Percentiles rank a stretch among this genome's conserved stretches.
phyloP scores from a whole-genome alignment of 1,284 basidiomycete species.

The Tetrapyrgos nigripes region DNA sequence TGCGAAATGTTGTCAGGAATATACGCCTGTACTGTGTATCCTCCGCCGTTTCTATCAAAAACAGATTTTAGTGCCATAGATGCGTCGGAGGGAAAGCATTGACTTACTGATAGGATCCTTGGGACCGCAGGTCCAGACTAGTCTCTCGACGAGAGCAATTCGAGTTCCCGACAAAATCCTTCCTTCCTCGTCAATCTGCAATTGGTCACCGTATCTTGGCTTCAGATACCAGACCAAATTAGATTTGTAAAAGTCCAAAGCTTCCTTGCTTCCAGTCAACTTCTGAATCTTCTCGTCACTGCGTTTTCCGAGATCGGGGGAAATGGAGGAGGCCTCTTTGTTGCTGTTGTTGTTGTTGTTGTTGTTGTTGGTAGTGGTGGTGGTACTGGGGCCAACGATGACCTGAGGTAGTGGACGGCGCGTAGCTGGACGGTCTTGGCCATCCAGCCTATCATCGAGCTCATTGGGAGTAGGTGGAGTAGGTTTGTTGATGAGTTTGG shows the following conservation, averaged over 20 bases:
- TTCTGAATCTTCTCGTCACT: slow-evolving; percentile 45
- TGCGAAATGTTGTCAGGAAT: slow-evolving; percentile 82
- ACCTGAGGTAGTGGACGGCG: slow-evolving; percentile 11
- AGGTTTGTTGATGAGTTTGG: slow-evolving; percentile 34
- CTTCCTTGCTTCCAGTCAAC: slow-evolving; percentile 53
- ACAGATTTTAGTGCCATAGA: not conserved
- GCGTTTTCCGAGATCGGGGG: slow-evolving; percentile 27
- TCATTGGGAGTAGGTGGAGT: slow-evolving; percentile 33
- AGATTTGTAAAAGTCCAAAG: slow-evolving; percentile 44
- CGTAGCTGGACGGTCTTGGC: slow-evolving; percentile 3
- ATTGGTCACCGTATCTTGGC: slow-evolving; percentile 62
- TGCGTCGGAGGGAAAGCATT: not conserved
- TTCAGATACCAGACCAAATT: slow-evolving; percentile 65
- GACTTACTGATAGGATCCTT: slow-evolving; percentile 51
- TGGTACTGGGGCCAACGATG: too few relatives aligned
- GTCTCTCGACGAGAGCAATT: slow-evolving; percentile 70
- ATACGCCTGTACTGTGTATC: slow-evolving; percentile 63
- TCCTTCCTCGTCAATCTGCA: slow-evolving; percentile 64
- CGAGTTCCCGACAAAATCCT: slow-evolving; percentile 71
- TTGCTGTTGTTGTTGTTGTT: slow-evolving; percentile 11
- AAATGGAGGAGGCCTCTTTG: slow-evolving; percentile 13
- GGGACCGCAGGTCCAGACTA: slow-evolving; percentile 60
- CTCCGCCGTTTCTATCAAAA: slow-evolving; percentile 45
- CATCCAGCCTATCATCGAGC: not conserved
- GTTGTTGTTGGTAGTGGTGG: slow-evolving; percentile 8